These are phyloP conservation scores for Trypanosoma caninum DNA, from an alignment of 208 protist genomes.

Conservation along the genomic window DNA sequence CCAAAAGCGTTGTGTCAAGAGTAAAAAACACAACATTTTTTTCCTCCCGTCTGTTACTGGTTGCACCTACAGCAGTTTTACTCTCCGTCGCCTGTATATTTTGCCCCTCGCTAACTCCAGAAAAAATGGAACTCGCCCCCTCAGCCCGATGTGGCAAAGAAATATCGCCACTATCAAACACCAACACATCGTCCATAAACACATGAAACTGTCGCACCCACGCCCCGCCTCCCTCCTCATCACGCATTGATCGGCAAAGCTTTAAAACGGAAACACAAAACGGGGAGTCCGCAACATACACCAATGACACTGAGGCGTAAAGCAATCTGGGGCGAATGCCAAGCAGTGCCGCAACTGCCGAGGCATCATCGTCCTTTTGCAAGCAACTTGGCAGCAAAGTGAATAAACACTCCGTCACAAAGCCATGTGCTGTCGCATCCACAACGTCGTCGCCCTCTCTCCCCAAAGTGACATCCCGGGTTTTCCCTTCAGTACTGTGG, in stretches of 20 bases:
- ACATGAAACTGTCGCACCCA: constrained; percentile 57
- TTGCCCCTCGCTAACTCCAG: not conserved
- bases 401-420: constrained; percentile 17
- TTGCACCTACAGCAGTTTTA: not conserved
- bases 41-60: constrained; percentile 34
- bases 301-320: constrained; percentile 38
- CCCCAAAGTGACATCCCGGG: constrained; percentile 9
- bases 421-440: constrained; percentile 21
- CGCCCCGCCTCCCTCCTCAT: constrained; percentile 29
- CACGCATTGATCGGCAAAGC: constrained; percentile 40
- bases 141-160: constrained; percentile 12
- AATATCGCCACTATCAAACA: constrained; percentile 62
- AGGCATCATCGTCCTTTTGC: constrained; percentile 3
- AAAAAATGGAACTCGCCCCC: not conserved
- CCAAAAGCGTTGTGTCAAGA: constrained; percentile 35
- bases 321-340: constrained; percentile 18
- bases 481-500: not conserved
- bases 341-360: constrained; percentile 1
- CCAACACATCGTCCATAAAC: constrained; percentile 50
- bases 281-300: constrained; percentile 63
- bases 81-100: not conserved
- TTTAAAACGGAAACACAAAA: constrained; percentile 49
- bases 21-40: constrained; percentile 53
- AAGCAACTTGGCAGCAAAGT: constrained; percentile 2
- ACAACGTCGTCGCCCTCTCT: constrained; percentile 23